phyloP scores from a whole-genome alignment of 495 filamentous ascomycete species.

The Articulospora tetracladia region DNA sequence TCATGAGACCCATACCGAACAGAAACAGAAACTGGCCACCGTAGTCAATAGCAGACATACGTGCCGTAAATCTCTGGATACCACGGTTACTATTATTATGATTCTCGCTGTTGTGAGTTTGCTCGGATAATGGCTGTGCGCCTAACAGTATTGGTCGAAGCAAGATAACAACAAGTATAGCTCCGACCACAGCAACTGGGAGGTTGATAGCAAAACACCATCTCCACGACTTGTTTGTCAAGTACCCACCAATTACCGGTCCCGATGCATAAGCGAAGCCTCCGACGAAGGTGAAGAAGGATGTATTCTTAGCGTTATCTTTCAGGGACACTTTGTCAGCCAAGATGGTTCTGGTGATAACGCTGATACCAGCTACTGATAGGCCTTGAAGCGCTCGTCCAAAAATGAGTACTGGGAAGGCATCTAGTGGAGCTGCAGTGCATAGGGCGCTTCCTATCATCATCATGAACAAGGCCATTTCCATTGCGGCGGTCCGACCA shows the following conservation, averaged over 20 bases:
- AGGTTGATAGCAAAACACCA: constrained; percentile 51
- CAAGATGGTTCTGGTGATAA: constrained; percentile 48
- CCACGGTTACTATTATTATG: background rate
- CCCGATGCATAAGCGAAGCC: constrained; percentile 50
- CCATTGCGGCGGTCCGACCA: constrained; percentile 45
- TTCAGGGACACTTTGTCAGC: constrained; percentile 52
- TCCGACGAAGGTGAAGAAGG: constrained; percentile 46
- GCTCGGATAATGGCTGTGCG: constrained; percentile 18
- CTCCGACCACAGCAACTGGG: constrained; percentile 39
- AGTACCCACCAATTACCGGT: constrained; percentile 44
- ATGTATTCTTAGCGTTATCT: constrained; percentile 53
- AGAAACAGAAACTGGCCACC: constrained; percentile 54
- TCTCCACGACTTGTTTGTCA: constrained; percentile 8
- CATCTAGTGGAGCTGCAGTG: constrained; percentile 43
- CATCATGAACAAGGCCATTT: constrained; percentile 44
- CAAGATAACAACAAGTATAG: constrained; percentile 36
- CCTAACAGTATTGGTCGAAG: constrained; percentile 36
- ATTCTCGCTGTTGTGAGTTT: background rate
- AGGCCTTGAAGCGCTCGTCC: constrained; percentile 56
- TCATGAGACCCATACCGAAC: constrained; percentile 51
- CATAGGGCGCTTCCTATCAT: constrained; percentile 46
- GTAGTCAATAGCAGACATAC: constrained; percentile 47
- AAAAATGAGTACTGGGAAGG: constrained; percentile 51
- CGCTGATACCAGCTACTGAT: constrained; percentile 47
- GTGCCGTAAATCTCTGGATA: constrained; percentile 22